Conservation (phyloP, 2,329 filamentous ascomycete species). For the Metarhizium humberi region DNA sequence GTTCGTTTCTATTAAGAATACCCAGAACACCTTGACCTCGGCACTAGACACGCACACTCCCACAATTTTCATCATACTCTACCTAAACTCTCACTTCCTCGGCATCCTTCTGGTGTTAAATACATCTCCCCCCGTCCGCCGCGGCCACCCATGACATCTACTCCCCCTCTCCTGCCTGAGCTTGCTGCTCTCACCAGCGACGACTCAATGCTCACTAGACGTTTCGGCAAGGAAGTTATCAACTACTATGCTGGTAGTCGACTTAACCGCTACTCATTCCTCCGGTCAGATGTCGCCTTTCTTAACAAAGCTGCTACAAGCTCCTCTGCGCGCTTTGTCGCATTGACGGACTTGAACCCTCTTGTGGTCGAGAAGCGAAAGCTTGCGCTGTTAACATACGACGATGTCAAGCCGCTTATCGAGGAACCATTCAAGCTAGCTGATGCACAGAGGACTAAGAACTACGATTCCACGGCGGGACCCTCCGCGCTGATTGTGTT, state of each 20-base stretch:
- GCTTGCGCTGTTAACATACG: slow-evolving; percentile 59
- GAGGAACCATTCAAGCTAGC: slow-evolving; percentile 62
- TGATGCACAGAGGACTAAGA: slow-evolving; percentile 64
- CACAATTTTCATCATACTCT: too few relatives aligned
- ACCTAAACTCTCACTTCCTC: background rate
- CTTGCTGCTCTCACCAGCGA: slow-evolving; percentile 35
- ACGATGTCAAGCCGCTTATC: slow-evolving; percentile 62
- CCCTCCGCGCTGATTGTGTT: slow-evolving; percentile 65
- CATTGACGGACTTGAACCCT: slow-evolving; percentile 71
- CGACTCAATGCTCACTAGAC: slow-evolving; percentile 61
- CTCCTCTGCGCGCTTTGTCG: slow-evolving; percentile 60
- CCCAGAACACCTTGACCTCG: too few relatives aligned
- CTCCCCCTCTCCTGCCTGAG: slow-evolving; percentile 29
- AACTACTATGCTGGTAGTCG: slow-evolving; percentile 80
- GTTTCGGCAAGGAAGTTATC: slow-evolving; percentile 69
- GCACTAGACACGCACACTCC: too few relatives aligned
- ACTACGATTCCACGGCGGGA: slow-evolving; percentile 62
- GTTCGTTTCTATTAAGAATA: too few relatives aligned
- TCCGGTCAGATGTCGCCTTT: slow-evolving; percentile 63
- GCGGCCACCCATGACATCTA: slow-evolving; percentile 19
- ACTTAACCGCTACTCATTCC: slow-evolving; percentile 71
- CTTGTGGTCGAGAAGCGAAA: slow-evolving; percentile 47
- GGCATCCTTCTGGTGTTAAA: background rate
- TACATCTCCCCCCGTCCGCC: background rate
- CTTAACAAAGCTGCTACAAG: slow-evolving; percentile 58